Evolutionary conservation across 2,329 filamentous ascomycete genomes (phyloP).

Genomic region (Fusarium kyushuense): DNA sequence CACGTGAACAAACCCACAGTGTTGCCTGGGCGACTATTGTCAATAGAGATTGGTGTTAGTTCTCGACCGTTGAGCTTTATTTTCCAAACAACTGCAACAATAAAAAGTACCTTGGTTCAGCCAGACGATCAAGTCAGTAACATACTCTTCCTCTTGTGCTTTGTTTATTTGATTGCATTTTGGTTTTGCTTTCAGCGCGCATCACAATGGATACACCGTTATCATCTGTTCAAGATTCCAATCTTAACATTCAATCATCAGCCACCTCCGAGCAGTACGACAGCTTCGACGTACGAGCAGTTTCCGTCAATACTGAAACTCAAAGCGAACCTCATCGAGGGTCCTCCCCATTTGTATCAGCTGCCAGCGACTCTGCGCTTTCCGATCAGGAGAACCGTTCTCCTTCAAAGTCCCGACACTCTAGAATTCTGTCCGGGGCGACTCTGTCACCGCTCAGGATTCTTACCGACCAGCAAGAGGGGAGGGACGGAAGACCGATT

Average conservation of each 20-base stretch:
- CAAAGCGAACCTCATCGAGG: slow-evolving; percentile 30
- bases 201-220: slow-evolving; percentile 47
- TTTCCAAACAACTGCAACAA: slow-evolving; percentile 32
- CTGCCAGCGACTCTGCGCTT: slow-evolving; percentile 50
- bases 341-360: slow-evolving; percentile 48
- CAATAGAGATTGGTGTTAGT: slow-evolving; percentile 32
- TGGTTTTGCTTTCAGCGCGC: slow-evolving; percentile 36
- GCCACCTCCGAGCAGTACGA: slow-evolving; percentile 39
- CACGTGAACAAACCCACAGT: slow-evolving; percentile 20
- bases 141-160: slow-evolving; percentile 2
- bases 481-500: slow-evolving; percentile 38
- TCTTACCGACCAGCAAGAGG: slow-evolving; percentile 55
- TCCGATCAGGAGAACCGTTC: slow-evolving; percentile 62
- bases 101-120: slow-evolving; percentile 18
- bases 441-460: slow-evolving; percentile 71
- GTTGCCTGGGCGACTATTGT: slow-evolving; percentile 42
- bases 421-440: slow-evolving; percentile 67
- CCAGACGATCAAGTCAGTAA: slow-evolving; percentile 13
- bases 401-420: slow-evolving; percentile 62
- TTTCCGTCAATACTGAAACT: slow-evolving; percentile 31
- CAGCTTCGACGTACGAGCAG: slow-evolving; percentile 41
- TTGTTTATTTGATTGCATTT: slow-evolving; percentile 24
- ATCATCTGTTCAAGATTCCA: slow-evolving; percentile 43
- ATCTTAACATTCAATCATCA: slow-evolving; percentile 47
- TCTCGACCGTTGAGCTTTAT: slow-evolving; percentile 25